phyloP scores from a whole-genome alignment of 257 asterid genomes.

The Ophiorrhiza pumila region DNA sequence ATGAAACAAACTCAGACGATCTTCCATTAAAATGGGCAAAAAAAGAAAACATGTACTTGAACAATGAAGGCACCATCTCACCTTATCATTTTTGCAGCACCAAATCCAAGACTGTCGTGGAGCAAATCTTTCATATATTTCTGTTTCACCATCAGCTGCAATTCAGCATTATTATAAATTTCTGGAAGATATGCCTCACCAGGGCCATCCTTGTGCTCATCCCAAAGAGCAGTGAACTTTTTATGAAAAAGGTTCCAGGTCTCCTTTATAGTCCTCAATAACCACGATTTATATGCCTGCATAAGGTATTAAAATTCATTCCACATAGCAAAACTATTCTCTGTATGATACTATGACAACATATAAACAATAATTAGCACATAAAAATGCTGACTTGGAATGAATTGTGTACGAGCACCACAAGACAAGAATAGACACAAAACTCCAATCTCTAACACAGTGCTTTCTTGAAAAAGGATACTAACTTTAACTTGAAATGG shows the following conservation, averaged over 20 bases:
- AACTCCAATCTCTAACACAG: neutral
- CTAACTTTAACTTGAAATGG: neutral
- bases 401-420: neutral
- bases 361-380: neutral
- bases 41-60: neutral
- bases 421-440: neutral
- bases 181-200: conserved; percentile 96
- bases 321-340: conserved; percentile 1
- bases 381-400: neutral
- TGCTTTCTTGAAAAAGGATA: neutral
- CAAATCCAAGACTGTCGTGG: conserved; percentile 88
- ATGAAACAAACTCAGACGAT: neutral
- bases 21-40: neutral
- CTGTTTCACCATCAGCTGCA: conserved; percentile 50
- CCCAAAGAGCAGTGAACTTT: conserved; percentile 87
- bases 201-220: conserved; percentile 77
- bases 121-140: conserved; percentile 73
- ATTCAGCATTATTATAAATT: conserved; percentile 64
- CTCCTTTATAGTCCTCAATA: conserved; percentile 69
- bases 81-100: conserved; percentile 98
- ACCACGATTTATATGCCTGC: conserved; percentile 80
- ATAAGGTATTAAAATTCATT: conserved; percentile 3
- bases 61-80: conserved; percentile 17
- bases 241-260: conserved; percentile 83
- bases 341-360: neutral